Evolutionary conservation across 495 filamentous ascomycete species (phyloP), one percentile per base, ranked within the genome.

Genomic region (Astrothelium macrocarpum): DNA sequence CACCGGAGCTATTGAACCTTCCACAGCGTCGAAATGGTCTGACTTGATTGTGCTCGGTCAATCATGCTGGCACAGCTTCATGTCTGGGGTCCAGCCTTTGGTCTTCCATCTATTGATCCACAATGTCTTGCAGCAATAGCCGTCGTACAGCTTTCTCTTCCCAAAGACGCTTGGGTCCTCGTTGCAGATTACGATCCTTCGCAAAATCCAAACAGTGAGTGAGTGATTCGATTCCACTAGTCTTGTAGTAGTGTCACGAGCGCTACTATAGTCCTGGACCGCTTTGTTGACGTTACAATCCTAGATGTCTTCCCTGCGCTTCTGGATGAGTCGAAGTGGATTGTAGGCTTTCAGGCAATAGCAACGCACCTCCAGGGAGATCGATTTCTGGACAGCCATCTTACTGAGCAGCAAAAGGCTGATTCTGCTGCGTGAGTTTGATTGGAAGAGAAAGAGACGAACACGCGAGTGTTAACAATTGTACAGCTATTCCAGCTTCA

Each of bases 41-140:
- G n/a, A n/a, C n/a, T n/a, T n/a, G n/a, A n/a, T n/a, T n/a, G 5
- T 29, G 4, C 20, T 56, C 20, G 20, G 1, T 56, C 34, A 14
- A 28, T 60, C 39, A 86, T 85, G 82, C 76, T 85, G 65, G 78
- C 95, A 16, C 85, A 92, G 80, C 83, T 97, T 43, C 89, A 96
- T 73, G 82, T 96, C 66, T 96, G 90, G 90, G 92, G 94, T 45
- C 89, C 91, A 34, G 91, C 87, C 39, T 95, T 95, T 74, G 80
- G 80, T 31, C 82, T 97, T 43, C 88, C 93, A 11, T 97, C 93
- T 60, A 87, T 97, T 64, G 92, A 96, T 64, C 80, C 94, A 59
- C 89, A 95, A 81, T 97, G 77, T 77, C 59, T 86, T 77, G 65
- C 90, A 83, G 71, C 90, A 86, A 67, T 75, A 69, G 73, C 89